Base-by-base conservation (phyloP, 306 rosid genomes). In the Hylodesmum podocarpum region DNA sequence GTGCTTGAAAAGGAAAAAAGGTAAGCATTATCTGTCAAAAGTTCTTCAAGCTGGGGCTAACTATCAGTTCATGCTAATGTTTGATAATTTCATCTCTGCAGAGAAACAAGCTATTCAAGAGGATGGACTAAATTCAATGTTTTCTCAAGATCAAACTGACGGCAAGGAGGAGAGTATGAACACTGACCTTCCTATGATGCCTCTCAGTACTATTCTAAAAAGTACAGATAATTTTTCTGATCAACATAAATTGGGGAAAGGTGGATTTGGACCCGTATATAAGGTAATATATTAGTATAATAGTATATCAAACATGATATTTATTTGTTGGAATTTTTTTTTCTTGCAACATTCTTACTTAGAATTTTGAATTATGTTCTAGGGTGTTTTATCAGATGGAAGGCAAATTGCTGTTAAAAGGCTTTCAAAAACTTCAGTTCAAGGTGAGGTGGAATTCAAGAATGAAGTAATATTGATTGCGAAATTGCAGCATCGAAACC, bases 401-500 rank as follows among this genome's bases (percentile, higher is more conserved):
- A 72, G 34, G 80, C 61, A 65, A 46, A 37, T 82, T 65, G 86
- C 86, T 53, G 72, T 82, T 2, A 82, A 82, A 58, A 78, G 86
- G 77, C 80, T 82, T 21, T 73, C 86, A 66, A 82, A 78, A 82
- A 72, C 68, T 21, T 82, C 80, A 0, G 53, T 58, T 29, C 80
- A 78, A 78, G 83, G 83, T 19, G 46, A n/a, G 22, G 75, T 57
- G 43, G 86, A 83, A 47, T 73, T 83, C 29, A 83, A 58, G 79
- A 83, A 78, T 73, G 86, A 83, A 73, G 89, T 89, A 24, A 29
- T 79, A 43, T 77, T 88, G 62, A 82, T 89, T 24, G 87, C 87
- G 0, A 89, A 86, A 74, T 89, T 91, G 80, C 94, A 91, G 54
- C 94, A 87, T 15, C 41, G 81, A 16, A 91, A 87, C 85, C 21